phyloP scores from a whole-genome alignment of 345 rosid genomes.

The Gossypium turneri region DNA sequence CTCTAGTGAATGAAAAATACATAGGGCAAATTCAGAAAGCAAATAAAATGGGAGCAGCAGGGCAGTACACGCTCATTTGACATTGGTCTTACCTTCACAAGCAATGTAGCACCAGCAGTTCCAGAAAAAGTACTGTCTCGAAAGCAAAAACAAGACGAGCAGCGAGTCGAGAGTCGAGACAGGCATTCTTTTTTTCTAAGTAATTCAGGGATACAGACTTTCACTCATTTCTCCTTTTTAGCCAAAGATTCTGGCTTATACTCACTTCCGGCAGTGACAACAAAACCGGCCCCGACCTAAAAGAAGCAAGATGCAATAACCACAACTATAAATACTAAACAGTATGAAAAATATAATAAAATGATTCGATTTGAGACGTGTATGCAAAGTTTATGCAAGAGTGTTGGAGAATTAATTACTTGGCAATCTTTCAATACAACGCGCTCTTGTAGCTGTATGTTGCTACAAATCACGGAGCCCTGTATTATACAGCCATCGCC shows the following conservation, averaged over 20 bases:
- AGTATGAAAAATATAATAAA: not conserved
- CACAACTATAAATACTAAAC: not conserved
- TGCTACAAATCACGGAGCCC: conserved; percentile 92
- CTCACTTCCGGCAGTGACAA: conserved; percentile 62
- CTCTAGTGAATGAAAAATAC: not conserved
- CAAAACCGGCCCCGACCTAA: conserved; percentile 84
- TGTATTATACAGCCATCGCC: conserved; percentile 93
- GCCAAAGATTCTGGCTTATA: conserved; percentile 82
- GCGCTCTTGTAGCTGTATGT: conserved; percentile 90
- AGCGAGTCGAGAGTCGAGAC: not conserved
- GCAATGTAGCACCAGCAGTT: conserved; percentile 12
- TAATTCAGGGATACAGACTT: not conserved
- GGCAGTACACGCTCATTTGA: not conserved
- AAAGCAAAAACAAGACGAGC: not conserved
- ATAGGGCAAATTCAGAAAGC: not conserved
- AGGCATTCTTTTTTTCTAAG: not conserved
- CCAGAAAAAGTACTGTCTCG: not conserved
- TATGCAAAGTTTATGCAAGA: not conserved
- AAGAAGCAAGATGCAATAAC: not conserved
- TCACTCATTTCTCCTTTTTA: conserved; percentile 50
- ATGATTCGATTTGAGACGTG: not conserved
- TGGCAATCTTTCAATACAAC: conserved; percentile 79
- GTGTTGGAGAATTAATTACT: conserved; percentile 38
- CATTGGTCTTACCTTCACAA: conserved; percentile 1
- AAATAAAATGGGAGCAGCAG: not conserved